phyloP scores from a whole-genome alignment of 2,329 filamentous ascomycete species.

The Hypoxylon sp. region DNA sequence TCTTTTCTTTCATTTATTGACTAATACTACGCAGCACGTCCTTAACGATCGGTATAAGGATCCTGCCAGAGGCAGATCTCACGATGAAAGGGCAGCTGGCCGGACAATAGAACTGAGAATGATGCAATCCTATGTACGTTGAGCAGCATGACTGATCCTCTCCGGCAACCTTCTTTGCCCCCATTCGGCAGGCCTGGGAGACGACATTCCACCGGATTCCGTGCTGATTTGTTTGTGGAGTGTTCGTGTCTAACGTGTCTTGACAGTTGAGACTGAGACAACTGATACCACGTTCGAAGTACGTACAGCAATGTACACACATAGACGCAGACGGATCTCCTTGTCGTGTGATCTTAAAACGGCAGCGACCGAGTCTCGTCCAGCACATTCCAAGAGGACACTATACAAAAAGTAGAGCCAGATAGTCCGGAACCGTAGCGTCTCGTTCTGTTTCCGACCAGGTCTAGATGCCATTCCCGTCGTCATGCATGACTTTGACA shows the following conservation, averaged over 20 bases:
- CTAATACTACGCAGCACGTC: too few relatives aligned
- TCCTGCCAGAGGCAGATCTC: slow-evolving; percentile 30
- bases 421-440: slow-evolving; percentile 24
- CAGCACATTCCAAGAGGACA: slow-evolving; percentile 24
- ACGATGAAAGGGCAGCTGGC: slow-evolving; percentile 21
- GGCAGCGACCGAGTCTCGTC: slow-evolving; percentile 31
- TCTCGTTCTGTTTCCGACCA: not conserved
- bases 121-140: slow-evolving; percentile 44
- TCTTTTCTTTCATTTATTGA: slow-evolving; percentile 20
- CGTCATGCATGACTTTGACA: slow-evolving; percentile 28
- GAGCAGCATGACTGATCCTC: slow-evolving; percentile 37
- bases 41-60: slow-evolving; percentile 26
- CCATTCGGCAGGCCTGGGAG: slow-evolving; percentile 42
- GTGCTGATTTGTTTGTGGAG: slow-evolving; percentile 2
- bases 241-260: slow-evolving; percentile 35
- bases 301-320: not conserved
- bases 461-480: slow-evolving; percentile 18
- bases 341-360: slow-evolving; percentile 42
- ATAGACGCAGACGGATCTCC: slow-evolving; percentile 17
- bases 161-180: slow-evolving; percentile 21
- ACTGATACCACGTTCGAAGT: slow-evolving; percentile 1
- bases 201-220: slow-evolving; percentile 36
- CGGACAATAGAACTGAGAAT: slow-evolving; percentile 31
- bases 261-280: slow-evolving; percentile 26
- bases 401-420: slow-evolving; percentile 1